Evolutionary conservation across 495 filamentous ascomycete species (phyloP), one percentile per base, ranked within the genome.

Genomic region (Jackrogersella multiformis): DNA sequence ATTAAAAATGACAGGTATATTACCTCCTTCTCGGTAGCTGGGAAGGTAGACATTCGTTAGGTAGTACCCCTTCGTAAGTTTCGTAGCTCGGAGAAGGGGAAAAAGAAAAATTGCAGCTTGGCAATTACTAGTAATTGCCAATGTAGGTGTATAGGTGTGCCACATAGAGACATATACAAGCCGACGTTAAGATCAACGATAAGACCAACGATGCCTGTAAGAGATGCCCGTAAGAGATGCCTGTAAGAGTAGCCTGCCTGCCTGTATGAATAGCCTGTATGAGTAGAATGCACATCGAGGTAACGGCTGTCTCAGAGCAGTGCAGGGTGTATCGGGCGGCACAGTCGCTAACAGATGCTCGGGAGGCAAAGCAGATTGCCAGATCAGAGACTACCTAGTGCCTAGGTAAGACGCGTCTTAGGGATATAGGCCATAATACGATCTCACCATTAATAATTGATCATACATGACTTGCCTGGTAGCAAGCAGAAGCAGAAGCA

Each of bases 321-420:
- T 28, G 55, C 42, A 45, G 61, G 49, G 49, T n/a, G n/a, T 56
- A 20, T 41, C 46, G 48, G 38, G 51, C 41, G 35, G 34, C 38
- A 60, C 26, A 48, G 35, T 34, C 26, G 21, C 20, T n/a, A 18
- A 61, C 42, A 69, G 67, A 62, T 70, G 53, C 67, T 66, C 67
- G 67, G 67, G 53, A 70, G 67, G 61, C 61, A 58, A 70, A 70
- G 57, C 13, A 39, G 57, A 70, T 57, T 65, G 57, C 56, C 61
- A 62, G 61, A 70, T 70, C 67, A 70, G 61, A 66, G 53, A 62
- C 67, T 39, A 53, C 15, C 8, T 21, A 21, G 15, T 6, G 3
- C 1, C 12, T 36, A 53, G 9, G 51, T 55, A 59, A 65, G 63
- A 66, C 63, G 62, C 56, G 56, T 66, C 64, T 61, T 48, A 56